phyloP scores from a whole-genome alignment of 139 green algal genomes.

The Micromonas pusilla region DNA sequence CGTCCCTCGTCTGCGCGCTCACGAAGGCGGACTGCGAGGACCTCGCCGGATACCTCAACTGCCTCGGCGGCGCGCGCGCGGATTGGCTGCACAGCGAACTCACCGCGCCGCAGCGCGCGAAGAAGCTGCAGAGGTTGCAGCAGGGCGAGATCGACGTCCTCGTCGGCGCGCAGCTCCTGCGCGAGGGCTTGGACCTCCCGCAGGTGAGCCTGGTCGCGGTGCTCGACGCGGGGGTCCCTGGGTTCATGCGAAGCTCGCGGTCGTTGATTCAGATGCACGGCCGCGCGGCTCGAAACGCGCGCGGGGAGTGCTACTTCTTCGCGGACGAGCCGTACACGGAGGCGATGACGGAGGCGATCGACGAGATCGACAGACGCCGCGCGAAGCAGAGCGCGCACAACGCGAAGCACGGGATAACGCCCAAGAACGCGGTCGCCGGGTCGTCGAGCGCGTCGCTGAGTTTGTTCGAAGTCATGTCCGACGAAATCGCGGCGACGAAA shows the following conservation, averaged over 20 bases:
- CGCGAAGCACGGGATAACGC: constrained; percentile 9
- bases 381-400: constrained; percentile 28
- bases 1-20: constrained; percentile 25
- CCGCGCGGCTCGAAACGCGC: constrained; percentile 29
- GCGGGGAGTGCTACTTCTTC: constrained; percentile 29
- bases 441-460: neutral
- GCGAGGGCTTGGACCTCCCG: constrained; percentile 37
- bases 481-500: neutral
- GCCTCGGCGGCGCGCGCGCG: neutral
- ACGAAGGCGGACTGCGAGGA: constrained; percentile 36
- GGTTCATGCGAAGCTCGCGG: constrained; percentile 28
- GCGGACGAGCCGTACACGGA: constrained; percentile 27
- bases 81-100: constrained; percentile 34
- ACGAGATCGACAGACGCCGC: constrained; percentile 25
- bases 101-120: constrained; percentile 22
- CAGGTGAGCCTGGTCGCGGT: constrained; percentile 31
- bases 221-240: constrained; percentile 34
- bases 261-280: constrained; percentile 36
- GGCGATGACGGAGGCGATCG: constrained; percentile 24
- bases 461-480: constrained; percentile 15
- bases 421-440: neutral
- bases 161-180: constrained; percentile 37
- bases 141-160: constrained; percentile 27
- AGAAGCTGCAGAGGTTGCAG: constrained; percentile 25
- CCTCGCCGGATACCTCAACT: constrained; percentile 24